Evolutionary conservation across 2,329 filamentous ascomycete genomes (phyloP).

Genomic region (Cordyceps farinosa): DNA sequence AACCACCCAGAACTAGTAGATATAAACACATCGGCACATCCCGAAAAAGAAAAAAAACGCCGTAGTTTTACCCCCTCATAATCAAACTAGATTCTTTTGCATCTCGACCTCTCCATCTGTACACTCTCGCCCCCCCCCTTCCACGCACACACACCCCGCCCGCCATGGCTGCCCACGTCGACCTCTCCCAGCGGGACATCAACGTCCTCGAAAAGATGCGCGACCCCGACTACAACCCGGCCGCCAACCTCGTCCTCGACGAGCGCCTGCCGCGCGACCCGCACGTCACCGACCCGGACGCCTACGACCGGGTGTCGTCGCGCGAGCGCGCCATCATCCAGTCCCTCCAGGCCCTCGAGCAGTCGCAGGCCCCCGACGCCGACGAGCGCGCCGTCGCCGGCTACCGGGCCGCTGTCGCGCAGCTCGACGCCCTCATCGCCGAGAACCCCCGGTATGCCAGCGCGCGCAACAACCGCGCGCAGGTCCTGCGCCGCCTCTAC

Average conservation of each 20-base stretch:
- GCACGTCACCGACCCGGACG: constrained; percentile 46
- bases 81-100: background rate
- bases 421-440: constrained; percentile 54
- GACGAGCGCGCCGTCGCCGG: constrained; percentile 37
- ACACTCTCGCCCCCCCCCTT: background rate
- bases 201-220: constrained; percentile 64
- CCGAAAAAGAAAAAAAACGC: background rate
- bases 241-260: constrained; percentile 52
- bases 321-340: constrained; percentile 53
- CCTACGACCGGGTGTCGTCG: constrained; percentile 50
- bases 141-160: background rate
- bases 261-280: constrained; percentile 54
- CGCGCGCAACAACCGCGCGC: constrained; percentile 71
- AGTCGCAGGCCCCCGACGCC: constrained; percentile 35
- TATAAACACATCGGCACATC: background rate
- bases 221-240: constrained; percentile 61
- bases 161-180: constrained; percentile 43
- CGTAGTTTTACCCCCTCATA: no score
- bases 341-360: constrained; percentile 53
- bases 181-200: constrained; percentile 56
- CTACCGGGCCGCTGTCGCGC: constrained; percentile 46
- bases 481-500: constrained; percentile 59
- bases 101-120: background rate
- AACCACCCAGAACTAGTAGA: background rate
- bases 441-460: constrained; percentile 65